Evolutionary conservation across 2,329 filamentous ascomycete genomes (phyloP).

Genomic region (Trichoderma sp.): DNA sequence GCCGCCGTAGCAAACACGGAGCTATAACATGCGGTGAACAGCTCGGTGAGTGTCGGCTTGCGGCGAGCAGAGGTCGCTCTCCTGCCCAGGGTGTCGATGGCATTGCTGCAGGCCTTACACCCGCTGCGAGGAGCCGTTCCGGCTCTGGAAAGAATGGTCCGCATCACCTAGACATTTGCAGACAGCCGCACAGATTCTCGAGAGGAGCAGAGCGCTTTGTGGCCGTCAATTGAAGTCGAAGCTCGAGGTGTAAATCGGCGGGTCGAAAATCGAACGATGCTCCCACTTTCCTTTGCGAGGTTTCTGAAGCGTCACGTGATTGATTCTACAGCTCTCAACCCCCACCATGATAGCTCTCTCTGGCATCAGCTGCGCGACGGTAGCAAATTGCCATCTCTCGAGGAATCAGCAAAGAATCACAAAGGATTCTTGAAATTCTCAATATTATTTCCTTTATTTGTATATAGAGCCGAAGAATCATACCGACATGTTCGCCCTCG

Average conservation of each 20-base stretch:
- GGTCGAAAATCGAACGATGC: conserved; percentile 23
- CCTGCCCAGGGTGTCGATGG: conserved; percentile 50
- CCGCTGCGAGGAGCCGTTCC: conserved; percentile 64
- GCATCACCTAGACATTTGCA: conserved; percentile 57
- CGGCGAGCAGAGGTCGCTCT: conserved; percentile 54
- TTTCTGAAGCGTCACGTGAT: conserved; percentile 22
- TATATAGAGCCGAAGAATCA: neutral
- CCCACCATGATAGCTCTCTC: conserved; percentile 8
- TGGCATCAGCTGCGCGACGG: neutral
- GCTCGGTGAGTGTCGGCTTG: conserved; percentile 52
- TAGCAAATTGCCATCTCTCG: neutral
- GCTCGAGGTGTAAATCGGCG: neutral
- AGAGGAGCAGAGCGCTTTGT: neutral
- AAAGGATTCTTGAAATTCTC: neutral
- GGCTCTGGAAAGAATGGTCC: conserved; percentile 67
- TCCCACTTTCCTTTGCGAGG: conserved; percentile 7
- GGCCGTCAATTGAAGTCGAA: conserved; percentile 21
- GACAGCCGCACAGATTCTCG: neutral
- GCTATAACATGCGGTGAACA: conserved; percentile 68
- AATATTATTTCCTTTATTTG: neutral
- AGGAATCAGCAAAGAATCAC: neutral
- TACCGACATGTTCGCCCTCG: conserved; percentile 64
- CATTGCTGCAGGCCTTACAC: conserved; percentile 62
- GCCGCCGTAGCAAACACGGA: conserved; percentile 67
- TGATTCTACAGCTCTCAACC: neutral